Base-by-base conservation (phyloP, 805 yeast genomes). In the Metschnikowia reukaufii region DNA sequence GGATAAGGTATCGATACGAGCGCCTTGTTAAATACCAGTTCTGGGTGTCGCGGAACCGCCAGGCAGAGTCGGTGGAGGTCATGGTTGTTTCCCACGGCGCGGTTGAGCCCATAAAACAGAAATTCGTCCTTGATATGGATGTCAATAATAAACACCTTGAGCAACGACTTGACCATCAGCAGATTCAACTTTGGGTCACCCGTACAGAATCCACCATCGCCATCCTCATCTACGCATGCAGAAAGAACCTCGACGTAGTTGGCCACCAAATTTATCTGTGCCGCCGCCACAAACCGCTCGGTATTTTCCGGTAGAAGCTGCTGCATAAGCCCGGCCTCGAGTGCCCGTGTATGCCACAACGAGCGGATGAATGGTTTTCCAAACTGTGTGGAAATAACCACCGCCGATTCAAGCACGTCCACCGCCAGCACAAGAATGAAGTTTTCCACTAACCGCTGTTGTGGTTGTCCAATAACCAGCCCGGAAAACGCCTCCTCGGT, bases 331-430 rank as follows among this genome's bases (percentile, higher is more conserved):
- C 62, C 64, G 15, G 54, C 51, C 1, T 73, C 52, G 38, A 63
- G 65, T 37, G 33, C 55, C 16, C 63, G 75, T 36, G 59, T 70
- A 35, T 45, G 45, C 63, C 69, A 64, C 18, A 61, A 49, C 10
- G 31, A 35, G 16, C 47, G 38, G 6, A 61, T 56, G 36, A 54
- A 57, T 10, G 42, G 48, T 10, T 49, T 38, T 6, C 61, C 72
- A 47, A 55, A 57, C 40, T 58, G 55, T 1, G 70, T 49, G 9
- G 68, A 45, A 10, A 62, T 48, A 1, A 57, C 60, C 12, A 70
- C 56, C 15, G 81, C 60, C 0, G 69, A 65, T 54, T 84, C 89
- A 17, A 84, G 53, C 2, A 81, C 64, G 56, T 85, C 90, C 62
- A 80, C 70, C 2, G 79, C 65, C 58, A 75, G 78, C 0, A 76